Evolutionary conservation across 192 early-diverging fungal species (phyloP).

Genomic region (Coemansia sp.): DNA sequence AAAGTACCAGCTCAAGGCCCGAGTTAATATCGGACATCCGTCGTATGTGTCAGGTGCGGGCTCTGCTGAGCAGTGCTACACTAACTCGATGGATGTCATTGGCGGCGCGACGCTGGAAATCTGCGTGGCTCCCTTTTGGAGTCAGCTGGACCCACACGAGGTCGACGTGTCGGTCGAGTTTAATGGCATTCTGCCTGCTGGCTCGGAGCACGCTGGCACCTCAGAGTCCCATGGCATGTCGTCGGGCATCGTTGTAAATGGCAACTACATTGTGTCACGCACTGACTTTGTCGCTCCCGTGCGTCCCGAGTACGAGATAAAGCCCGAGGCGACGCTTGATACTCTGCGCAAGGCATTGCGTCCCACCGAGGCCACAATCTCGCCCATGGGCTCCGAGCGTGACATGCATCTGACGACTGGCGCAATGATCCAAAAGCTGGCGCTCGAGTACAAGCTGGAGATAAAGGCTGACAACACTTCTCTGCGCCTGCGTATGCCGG

Average conservation of each 20-base stretch:
- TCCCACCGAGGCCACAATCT: constrained; percentile 62
- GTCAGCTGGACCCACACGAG: constrained; percentile 64
- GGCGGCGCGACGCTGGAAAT: constrained; percentile 77
- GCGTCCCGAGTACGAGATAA: constrained; percentile 68
- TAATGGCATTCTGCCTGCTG: constrained; percentile 65
- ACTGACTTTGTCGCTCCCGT: constrained; percentile 70
- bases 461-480: constrained; percentile 49
- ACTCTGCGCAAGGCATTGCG: constrained; percentile 65
- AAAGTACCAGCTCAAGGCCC: constrained; percentile 58
- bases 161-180: constrained; percentile 75
- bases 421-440: constrained; percentile 66
- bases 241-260: constrained; percentile 39
- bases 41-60: constrained; percentile 61
- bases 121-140: constrained; percentile 89
- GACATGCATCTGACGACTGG: constrained; percentile 69
- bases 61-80: constrained; percentile 56
- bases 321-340: constrained; percentile 56
- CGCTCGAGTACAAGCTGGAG: constrained; percentile 73
- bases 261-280: constrained; percentile 59
- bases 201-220: constrained; percentile 29
- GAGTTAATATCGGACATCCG: constrained; percentile 59
- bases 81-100: constrained; percentile 59
- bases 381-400: constrained; percentile 66
- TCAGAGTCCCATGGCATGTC: constrained; percentile 18
- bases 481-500: constrained; percentile 56